Evolutionary conservation across 306 rosid genomes (phyloP).

Genomic region (Vicia sativa): DNA sequence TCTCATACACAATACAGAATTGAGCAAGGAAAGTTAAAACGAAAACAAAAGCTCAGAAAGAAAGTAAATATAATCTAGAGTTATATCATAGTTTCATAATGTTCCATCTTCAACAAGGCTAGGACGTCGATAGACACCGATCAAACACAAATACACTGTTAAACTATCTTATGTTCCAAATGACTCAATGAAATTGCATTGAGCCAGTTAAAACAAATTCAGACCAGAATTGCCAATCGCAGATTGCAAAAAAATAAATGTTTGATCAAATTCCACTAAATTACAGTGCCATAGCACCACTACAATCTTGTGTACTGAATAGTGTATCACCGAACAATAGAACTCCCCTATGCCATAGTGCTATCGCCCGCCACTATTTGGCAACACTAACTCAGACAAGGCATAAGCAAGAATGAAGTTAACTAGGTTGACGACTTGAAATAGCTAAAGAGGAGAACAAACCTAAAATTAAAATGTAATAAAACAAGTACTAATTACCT

Average conservation of each 20-base stretch:
- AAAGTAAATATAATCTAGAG: slow-evolving; percentile 9
- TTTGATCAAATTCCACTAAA: background rate
- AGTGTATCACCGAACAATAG: background rate
- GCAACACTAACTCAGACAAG: background rate
- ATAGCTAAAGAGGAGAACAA: background rate
- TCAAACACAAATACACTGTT: slow-evolving; percentile 6
- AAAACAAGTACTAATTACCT: slow-evolving; percentile 43
- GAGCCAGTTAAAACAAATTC: slow-evolving; percentile 25
- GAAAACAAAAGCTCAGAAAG: slow-evolving; percentile 4
- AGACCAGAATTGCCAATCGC: background rate
- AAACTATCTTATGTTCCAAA: slow-evolving; percentile 22
- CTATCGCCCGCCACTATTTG: background rate
- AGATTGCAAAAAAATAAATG: background rate
- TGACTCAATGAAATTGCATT: slow-evolving; percentile 15
- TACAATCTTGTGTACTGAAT: background rate
- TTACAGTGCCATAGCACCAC: background rate
- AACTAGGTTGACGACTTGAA: slow-evolving; percentile 18
- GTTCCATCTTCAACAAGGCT: slow-evolving; percentile 13
- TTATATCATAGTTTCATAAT: background rate
- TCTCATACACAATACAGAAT: slow-evolving; percentile 20
- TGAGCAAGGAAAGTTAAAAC: background rate
- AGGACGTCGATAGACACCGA: background rate
- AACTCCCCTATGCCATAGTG: background rate
- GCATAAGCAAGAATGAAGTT: slow-evolving; percentile 16
- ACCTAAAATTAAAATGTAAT: slow-evolving; percentile 14